Evolutionary conservation across 169 alveolate species (phyloP), one percentile per base, ranked within the genome.

Genomic region (Babesia sp.): DNA sequence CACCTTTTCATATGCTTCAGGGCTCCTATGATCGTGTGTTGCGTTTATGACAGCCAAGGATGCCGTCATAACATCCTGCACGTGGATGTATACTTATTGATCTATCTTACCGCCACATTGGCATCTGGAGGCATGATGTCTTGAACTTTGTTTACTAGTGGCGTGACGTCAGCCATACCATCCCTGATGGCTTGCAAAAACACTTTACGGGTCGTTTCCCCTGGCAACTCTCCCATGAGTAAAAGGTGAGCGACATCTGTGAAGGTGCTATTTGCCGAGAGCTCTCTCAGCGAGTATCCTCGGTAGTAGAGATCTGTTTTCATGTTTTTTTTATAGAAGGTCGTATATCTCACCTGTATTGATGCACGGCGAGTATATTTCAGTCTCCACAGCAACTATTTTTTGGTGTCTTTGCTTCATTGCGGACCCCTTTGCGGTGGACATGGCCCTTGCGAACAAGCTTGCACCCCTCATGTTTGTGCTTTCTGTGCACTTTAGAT

Each of bases 331-430:
- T 12, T 6, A 22, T 14, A 18, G 36, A 0, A 24, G 55, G 31
- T 36, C 44, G 3, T 4, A 7, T 14, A 2, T 11, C 24, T 20
- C 28, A 67, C 74, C 80, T 29, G 46, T 55, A 33, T 68, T 66
- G 34, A 68, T 78, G 31, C 42, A 9, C 4, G 86, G 80, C 0
- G 86, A 69, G 69, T 78, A 78, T 48, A 78, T 66, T 64, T 56
- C 68, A 8, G 86, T 78, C 45, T 78, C 86, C 14, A 69, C 86
- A 16, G 74, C 46, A 6, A 78, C 55, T 36, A 78, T 20, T 42
- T 44, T 55, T 24, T 58, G 28, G 31, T 78, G 73, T 55, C 73
- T 56, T 9, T 42, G 64, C 28, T 67, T 78, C 31, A 60, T 46
- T 16, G 66, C 29, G 8, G 68, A n/a, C 18, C 55, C 50, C 12